Evolutionary conservation across 2,329 filamentous ascomycete species (phyloP).

Genomic region (Monilinia laxa): DNA sequence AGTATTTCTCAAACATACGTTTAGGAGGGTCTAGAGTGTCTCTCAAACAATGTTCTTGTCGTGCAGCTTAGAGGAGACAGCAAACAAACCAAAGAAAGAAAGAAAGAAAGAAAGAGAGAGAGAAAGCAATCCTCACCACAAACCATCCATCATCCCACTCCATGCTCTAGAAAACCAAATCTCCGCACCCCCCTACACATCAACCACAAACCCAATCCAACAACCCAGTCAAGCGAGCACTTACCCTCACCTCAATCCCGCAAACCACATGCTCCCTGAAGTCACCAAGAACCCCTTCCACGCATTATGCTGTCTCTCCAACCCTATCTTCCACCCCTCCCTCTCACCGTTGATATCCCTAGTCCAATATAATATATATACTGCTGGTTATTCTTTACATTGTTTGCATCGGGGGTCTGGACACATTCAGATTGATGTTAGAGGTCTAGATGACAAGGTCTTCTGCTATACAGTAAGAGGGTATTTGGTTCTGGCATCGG

Average conservation of each 20-base stretch:
- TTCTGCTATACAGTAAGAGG: too few species aligned
- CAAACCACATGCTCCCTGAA: background rate
- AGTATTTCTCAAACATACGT: background rate
- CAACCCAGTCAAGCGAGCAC: background rate
- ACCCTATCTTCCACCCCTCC: background rate
- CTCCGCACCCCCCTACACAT: background rate
- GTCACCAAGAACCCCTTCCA: background rate
- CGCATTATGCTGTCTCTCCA: background rate
- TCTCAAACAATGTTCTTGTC: background rate
- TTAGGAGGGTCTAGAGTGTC: too few species aligned
- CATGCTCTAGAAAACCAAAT: background rate
- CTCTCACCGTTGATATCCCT: background rate
- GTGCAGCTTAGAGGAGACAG: background rate
- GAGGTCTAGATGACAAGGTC: too few species aligned
- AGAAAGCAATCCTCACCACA: background rate
- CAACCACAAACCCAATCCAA: background rate
- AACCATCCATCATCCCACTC: background rate
- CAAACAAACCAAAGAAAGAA: too few species aligned
- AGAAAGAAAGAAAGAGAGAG: background rate
- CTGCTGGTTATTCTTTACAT: too few species aligned
- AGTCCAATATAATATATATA: too few species aligned
- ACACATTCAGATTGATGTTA: too few species aligned
- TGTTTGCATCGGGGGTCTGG: too few species aligned
- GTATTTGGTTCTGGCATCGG: too few species aligned
- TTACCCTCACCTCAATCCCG: background rate